phyloP scores from a whole-genome alignment of 805 yeast species.

The Candida sanyiensis region DNA sequence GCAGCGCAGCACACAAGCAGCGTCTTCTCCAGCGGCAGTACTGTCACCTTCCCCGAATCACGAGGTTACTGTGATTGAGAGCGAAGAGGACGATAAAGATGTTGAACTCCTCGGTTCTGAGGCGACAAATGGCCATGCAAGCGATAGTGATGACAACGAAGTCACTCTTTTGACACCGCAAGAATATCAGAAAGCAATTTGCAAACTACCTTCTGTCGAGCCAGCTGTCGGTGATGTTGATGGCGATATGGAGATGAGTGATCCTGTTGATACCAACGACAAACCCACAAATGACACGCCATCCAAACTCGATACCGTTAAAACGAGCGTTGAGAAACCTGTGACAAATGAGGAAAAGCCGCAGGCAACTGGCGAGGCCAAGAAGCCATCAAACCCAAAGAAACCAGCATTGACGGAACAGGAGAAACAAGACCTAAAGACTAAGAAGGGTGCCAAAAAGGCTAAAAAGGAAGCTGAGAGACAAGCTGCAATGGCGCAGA shows the following conservation, averaged over 20 bases:
- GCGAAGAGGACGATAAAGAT: neutral
- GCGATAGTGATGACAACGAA: neutral
- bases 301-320: too few relatives aligned
- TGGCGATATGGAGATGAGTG: neutral
- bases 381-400: too few relatives aligned
- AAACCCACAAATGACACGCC: too few relatives aligned
- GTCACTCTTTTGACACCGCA: neutral
- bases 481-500: conserved; percentile 21
- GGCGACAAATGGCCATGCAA: neutral
- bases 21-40: neutral
- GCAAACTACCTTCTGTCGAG: neutral
- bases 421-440: neutral
- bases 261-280: too few relatives aligned
- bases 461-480: conserved; percentile 5
- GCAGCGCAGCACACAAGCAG: neutral
- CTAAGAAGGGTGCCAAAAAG: neutral
- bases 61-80: neutral
- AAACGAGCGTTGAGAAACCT: too few relatives aligned
- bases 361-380: too few relatives aligned
- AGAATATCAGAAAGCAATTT: neutral
- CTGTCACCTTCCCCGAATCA: neutral
- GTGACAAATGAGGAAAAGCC: too few relatives aligned
- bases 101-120: too few relatives aligned
- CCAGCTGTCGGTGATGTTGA: neutral
- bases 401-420: neutral